Conservation (phyloP, 78 protist species). For the Tieghemostelium lacteum region DNA sequence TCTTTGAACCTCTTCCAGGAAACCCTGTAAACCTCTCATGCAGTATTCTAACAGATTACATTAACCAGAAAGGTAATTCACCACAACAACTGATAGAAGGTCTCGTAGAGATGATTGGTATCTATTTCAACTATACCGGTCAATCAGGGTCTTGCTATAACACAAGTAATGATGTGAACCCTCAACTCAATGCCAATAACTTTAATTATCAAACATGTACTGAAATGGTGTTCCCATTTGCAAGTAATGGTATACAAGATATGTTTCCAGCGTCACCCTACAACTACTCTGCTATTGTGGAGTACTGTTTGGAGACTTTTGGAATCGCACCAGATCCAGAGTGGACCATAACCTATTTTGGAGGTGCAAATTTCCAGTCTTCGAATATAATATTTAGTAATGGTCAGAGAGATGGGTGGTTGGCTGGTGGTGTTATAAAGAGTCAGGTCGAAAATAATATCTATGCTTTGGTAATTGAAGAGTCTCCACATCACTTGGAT, state of each 20-base stretch:
- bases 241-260: conserved; percentile 61
- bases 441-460: neutral
- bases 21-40: conserved; percentile 81
- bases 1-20: conserved; percentile 81
- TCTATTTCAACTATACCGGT: conserved; percentile 78
- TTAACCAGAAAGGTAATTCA: neutral
- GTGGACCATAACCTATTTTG: conserved; percentile 59
- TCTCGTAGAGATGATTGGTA: neutral
- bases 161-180: neutral
- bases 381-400: conserved; percentile 80
- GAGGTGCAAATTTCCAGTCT: conserved; percentile 11
- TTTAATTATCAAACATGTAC: conserved; percentile 87
- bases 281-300: neutral
- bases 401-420: conserved; percentile 84
- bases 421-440: conserved; percentile 59
- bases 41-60: too few species aligned
- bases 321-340: conserved; percentile 62
- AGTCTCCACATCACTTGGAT: conserved; percentile 83
- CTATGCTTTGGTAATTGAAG: conserved; percentile 12
- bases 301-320: conserved; percentile 37
- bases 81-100: too few species aligned
- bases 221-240: conserved; percentile 79
- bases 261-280: conserved; percentile 61
- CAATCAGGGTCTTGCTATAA: conserved; percentile 44
- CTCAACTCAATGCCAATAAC: neutral